Evolutionary conservation across 2,329 filamentous ascomycete species (phyloP).

Genomic region (Colletotrichum plurivorum): DNA sequence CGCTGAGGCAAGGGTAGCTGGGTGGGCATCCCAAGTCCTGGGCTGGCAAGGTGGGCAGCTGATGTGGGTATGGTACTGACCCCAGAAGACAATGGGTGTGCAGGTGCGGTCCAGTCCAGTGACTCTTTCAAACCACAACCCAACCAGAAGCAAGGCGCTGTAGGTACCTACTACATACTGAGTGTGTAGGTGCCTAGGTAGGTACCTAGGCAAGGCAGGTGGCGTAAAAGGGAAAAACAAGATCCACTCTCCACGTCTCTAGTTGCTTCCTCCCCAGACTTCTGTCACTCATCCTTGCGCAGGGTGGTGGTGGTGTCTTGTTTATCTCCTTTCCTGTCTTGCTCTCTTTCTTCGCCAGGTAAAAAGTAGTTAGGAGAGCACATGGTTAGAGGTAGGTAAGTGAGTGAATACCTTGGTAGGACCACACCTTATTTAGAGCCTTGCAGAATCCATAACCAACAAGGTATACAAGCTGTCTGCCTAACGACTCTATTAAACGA

Average conservation of each 20-base stretch:
- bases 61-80: neutral
- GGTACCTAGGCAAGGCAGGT: too few species aligned
- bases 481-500: too few species aligned
- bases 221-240: neutral
- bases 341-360: neutral
- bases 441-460: too few species aligned
- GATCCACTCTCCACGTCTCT: constrained; percentile 33
- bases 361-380: neutral
- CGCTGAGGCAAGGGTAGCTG: constrained; percentile 1
- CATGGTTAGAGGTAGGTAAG: too few species aligned
- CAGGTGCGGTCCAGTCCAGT: constrained; percentile 21
- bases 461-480: too few species aligned
- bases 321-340: neutral
- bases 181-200: too few species aligned
- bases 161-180: neutral
- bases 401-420: too few species aligned
- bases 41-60: constrained; percentile 6
- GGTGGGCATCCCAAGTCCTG: neutral
- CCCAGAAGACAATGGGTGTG: neutral
- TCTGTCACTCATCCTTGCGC: neutral
- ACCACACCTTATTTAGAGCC: too few species aligned
- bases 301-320: neutral
- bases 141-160: constrained; percentile 2
- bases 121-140: constrained; percentile 34
- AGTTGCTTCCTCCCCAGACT: constrained; percentile 18